Evolutionary conservation across 2,329 filamentous ascomycete genomes (phyloP), one percentile per base, ranked within the genome.

Genomic region (Daldinia sp.): DNA sequence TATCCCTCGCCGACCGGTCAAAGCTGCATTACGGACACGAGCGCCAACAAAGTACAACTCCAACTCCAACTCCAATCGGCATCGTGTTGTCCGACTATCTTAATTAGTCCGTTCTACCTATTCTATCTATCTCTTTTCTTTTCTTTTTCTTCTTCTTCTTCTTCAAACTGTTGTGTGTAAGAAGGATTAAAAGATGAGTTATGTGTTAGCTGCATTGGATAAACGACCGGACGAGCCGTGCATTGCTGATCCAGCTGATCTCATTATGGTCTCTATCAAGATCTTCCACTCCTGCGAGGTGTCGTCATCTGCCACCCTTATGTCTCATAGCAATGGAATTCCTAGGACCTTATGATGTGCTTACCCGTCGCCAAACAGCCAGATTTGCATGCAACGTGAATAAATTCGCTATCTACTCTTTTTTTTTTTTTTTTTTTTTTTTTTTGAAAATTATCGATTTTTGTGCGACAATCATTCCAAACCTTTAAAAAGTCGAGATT

Each of bases 191-290:
- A n/a, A 13, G 39, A 13, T 13, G n/a, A n/a, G n/a, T n/a, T n/a
- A n/a, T 43, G 21, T 45, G 39, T 45, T 45, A 27, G 21, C 21
- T 45, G 39, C 39, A 45, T 45, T 45, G 39, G 2, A 45, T 45
- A 45, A n/a, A 23, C 39, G 39, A 45, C 39, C 39, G 39, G 39
- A 13, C 23, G 21, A 45, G 39, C 39, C 39, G 39, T 45, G 21
- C 39, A 45, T 45, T 45, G 45, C 27, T 48, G 45, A 48, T 48
- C 45, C 45, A 48, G 45, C 27, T 48, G 45, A 48, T 48, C 45
- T 23, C 39, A 45, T 45, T 27, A 25, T 45, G 21, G 21, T 45
- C 4, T 45, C 39, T 45, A 15, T 27, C 39, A 13, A 45, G 39
- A 45, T 45, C 21, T 45, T 45, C 43, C 9, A 13, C 27, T 30